A percentile compares a stretch with the other conserved stretches of the same genome.
Evolutionary conservation across 1,139 yeast genomes (phyloP).

Genomic region (Geotrichum klebahnii): DNA sequence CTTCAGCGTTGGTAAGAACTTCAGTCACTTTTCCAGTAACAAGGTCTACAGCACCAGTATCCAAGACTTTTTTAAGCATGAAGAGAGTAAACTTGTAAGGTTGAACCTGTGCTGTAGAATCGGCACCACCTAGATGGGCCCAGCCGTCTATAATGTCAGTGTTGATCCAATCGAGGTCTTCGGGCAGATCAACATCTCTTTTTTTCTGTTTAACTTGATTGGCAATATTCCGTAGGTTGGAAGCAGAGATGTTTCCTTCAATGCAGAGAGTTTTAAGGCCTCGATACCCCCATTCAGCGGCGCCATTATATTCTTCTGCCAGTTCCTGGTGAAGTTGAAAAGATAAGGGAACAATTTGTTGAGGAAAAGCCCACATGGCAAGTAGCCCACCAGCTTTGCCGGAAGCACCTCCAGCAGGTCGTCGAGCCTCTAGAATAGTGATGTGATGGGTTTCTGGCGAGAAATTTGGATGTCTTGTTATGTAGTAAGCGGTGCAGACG

Average conservation of each 20-base stretch:
- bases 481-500: slow-evolving; percentile 86
- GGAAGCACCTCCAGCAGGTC: slow-evolving; percentile 96
- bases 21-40: slow-evolving; percentile 79
- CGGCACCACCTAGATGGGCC: slow-evolving; percentile 77
- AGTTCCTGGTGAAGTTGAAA: slow-evolving; percentile 82
- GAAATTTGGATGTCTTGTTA: slow-evolving; percentile 77
- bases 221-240: slow-evolving; percentile 21
- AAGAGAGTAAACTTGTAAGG: slow-evolving; percentile 88
- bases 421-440: slow-evolving; percentile 81
- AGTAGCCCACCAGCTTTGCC: slow-evolving; percentile 96
- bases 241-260: slow-evolving; percentile 67
- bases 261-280: slow-evolving; percentile 79
- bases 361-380: slow-evolving; percentile 96
- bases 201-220: slow-evolving; percentile 18
- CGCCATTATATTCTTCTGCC: slow-evolving; percentile 75
- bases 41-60: slow-evolving; percentile 77
- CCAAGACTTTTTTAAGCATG: slow-evolving; percentile 73
- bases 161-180: slow-evolving; percentile 77
- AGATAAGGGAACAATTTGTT: slow-evolving; percentile 84
- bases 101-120: slow-evolving; percentile 94
- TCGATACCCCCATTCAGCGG: slow-evolving; percentile 86
- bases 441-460: slow-evolving; percentile 70
- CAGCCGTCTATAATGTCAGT: slow-evolving; percentile 63
- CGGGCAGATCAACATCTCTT: slow-evolving; percentile 48
- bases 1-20: slow-evolving; percentile 38